Conservation (phyloP, 2,329 filamentous ascomycete genomes). For the Calonectria hongkongensis region DNA sequence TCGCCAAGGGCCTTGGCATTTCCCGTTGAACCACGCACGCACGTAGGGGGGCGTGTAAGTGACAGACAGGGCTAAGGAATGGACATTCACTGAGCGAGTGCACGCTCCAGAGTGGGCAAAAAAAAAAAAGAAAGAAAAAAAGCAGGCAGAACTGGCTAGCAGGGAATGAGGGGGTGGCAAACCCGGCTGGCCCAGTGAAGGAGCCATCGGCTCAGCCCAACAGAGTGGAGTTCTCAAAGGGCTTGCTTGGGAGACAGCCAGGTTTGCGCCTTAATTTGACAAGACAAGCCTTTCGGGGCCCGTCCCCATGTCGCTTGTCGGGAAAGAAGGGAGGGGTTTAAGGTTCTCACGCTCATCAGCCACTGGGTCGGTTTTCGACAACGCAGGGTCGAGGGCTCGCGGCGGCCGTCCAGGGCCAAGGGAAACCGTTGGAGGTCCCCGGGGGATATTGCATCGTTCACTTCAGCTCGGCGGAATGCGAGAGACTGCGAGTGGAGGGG, state of each 20-base stretch:
- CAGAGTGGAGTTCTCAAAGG: constrained; percentile 10
- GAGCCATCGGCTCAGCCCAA: constrained; percentile 25
- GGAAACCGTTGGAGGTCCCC: constrained; percentile 17
- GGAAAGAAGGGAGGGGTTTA: constrained; percentile 49
- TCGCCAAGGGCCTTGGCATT: constrained; percentile 25
- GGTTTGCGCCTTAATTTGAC: constrained; percentile 21
- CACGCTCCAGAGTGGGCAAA: neutral
- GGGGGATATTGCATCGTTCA: neutral
- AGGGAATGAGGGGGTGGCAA: constrained; percentile 14
- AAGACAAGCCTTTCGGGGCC: constrained; percentile 24
- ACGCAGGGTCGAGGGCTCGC: constrained; percentile 5
- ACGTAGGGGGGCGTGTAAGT: neutral
- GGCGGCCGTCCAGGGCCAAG: constrained; percentile 29
- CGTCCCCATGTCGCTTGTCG: constrained; percentile 23
- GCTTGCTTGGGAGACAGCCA: constrained; percentile 1
- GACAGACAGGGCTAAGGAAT: neutral
- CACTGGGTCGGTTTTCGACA: constrained; percentile 45
- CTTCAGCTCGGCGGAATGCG: constrained; percentile 21
- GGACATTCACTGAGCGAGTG: neutral
- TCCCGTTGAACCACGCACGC: constrained; percentile 5
- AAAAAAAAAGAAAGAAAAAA: neutral
- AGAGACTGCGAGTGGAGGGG: neutral
- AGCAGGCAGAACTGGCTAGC: constrained; percentile 6
- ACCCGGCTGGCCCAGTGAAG: neutral
- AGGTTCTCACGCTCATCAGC: constrained; percentile 57